These are phyloP conservation scores for Paratinospora sagittata DNA, from an alignment of 164 flowering plant genomes.

Conservation along the genomic window DNA sequence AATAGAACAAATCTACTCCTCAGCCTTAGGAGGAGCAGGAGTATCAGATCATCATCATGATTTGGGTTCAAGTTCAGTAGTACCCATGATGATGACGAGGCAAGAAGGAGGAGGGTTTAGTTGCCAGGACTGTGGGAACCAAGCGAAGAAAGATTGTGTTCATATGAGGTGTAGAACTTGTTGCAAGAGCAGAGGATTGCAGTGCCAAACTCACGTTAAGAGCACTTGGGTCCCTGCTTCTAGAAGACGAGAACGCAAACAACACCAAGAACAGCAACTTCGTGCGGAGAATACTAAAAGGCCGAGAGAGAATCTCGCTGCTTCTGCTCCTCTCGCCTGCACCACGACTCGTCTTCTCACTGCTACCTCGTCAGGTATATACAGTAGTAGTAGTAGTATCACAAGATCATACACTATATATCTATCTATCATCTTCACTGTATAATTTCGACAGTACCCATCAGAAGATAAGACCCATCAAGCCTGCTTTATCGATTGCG, in stretches of 20 bases:
- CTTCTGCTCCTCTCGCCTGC: slow-evolving; percentile 26
- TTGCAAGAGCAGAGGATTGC: slow-evolving; percentile 65
- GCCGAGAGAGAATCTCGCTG: slow-evolving; percentile 42
- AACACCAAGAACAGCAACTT: slow-evolving; percentile 25
- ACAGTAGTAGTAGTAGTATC: not conserved
- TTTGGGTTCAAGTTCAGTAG: not conserved
- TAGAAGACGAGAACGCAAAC: slow-evolving; percentile 53
- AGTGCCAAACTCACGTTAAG: slow-evolving; percentile 58
- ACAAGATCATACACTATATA: not conserved
- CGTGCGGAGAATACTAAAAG: slow-evolving; percentile 36
- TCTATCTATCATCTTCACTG: too few species aligned
- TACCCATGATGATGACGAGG: slow-evolving; percentile 31
- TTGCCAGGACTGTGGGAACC: slow-evolving; percentile 78
- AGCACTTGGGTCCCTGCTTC: slow-evolving; percentile 83
- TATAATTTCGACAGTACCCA: not conserved
- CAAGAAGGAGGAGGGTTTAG: slow-evolving; percentile 32
- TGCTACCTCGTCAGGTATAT: slow-evolving; percentile 40
- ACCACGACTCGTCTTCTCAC: slow-evolving; percentile 26
- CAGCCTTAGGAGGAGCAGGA: slow-evolving; percentile 1
- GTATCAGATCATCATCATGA: not conserved
- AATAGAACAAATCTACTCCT: slow-evolving; percentile 11
- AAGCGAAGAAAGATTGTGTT: slow-evolving; percentile 67
- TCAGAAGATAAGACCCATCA: not conserved
- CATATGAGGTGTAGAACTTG: slow-evolving; percentile 69
- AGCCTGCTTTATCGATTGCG: not conserved